Evolutionary conservation across 495 filamentous ascomycete species (phyloP).

Genomic region (Cercophora sp.): DNA sequence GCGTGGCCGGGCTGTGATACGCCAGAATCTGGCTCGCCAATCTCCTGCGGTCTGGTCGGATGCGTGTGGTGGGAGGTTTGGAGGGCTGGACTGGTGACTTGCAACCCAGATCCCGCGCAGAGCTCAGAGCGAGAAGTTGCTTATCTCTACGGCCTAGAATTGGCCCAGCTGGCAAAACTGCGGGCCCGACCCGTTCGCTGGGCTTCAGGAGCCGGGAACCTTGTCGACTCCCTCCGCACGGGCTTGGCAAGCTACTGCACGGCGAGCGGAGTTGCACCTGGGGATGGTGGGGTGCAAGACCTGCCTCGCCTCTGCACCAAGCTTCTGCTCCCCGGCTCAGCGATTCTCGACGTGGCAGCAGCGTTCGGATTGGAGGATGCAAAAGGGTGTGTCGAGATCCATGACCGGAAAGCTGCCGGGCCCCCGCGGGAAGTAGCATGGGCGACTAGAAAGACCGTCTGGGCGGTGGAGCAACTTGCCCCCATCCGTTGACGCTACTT

Average conservation of each 20-base stretch:
- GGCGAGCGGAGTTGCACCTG: not conserved
- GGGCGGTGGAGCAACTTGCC: not conserved
- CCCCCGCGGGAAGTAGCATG: not conserved
- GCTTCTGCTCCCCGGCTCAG: too few relatives aligned
- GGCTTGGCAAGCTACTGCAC: not conserved
- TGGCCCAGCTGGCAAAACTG: not conserved
- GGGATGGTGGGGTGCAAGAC: not conserved
- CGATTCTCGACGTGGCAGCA: constrained; percentile 2
- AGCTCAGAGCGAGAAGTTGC: not conserved
- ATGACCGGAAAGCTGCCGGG: too few relatives aligned
- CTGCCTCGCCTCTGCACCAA: too few relatives aligned
- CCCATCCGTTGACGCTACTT: too few relatives aligned
- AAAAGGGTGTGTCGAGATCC: too few relatives aligned
- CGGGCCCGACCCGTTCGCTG: not conserved
- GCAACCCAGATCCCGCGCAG: too few relatives aligned
- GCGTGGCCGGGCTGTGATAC: not conserved
- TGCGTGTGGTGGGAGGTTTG: not conserved
- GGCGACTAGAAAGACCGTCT: not conserved
- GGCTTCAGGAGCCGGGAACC: not conserved
- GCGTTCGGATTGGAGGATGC: not conserved
- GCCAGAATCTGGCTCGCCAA: constrained; percentile 8
- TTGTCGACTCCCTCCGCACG: not conserved
- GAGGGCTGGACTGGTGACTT: not conserved
- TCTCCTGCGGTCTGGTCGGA: not conserved
- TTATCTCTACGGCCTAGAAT: not conserved